phyloP scores from a whole-genome alignment of 805 yeast genomes.

The Peterozyma toletana region DNA sequence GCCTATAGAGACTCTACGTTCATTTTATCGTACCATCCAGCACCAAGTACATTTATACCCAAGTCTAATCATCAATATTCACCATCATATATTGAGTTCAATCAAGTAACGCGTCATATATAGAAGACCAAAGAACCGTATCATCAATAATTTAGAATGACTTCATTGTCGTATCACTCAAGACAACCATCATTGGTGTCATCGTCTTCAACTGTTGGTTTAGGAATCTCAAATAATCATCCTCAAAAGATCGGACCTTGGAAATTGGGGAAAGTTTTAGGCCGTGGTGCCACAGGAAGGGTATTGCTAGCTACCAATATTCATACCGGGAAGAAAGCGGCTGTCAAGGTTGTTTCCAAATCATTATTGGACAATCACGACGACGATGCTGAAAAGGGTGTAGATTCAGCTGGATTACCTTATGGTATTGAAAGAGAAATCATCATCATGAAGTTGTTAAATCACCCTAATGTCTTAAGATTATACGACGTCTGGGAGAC shows the following conservation, averaged over 20 bases:
- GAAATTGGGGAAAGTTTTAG: slow-evolving; percentile 72
- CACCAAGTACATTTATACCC: too few relatives aligned
- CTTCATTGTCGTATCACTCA: slow-evolving; percentile 29
- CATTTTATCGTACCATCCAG: too few relatives aligned
- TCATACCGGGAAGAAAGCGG: slow-evolving; percentile 68
- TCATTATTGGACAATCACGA: slow-evolving; percentile 29
- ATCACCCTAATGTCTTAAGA: slow-evolving; percentile 90
- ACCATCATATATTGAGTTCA: too few relatives aligned
- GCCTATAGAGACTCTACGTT: too few relatives aligned
- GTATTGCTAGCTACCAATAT: slow-evolving; percentile 69
- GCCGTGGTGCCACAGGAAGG: slow-evolving; percentile 79
- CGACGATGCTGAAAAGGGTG: slow-evolving; percentile 20
- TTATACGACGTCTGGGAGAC: slow-evolving; percentile 98
- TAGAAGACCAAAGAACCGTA: not conserved
- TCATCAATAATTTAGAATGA: not conserved
- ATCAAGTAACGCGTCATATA: not conserved
- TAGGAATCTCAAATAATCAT: slow-evolving; percentile 26
- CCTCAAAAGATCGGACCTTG: slow-evolving; percentile 69
- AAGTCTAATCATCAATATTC: too few relatives aligned
- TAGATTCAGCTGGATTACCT: slow-evolving; percentile 62
- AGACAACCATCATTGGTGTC: slow-evolving; percentile 59
- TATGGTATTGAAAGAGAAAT: slow-evolving; percentile 97
- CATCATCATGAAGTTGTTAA: slow-evolving; percentile 90
- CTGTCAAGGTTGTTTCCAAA: slow-evolving; percentile 77
- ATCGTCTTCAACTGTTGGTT: slow-evolving; percentile 34